Conservation (phyloP, 2,329 filamentous ascomycete genomes). For the Diaporthe destruens region DNA sequence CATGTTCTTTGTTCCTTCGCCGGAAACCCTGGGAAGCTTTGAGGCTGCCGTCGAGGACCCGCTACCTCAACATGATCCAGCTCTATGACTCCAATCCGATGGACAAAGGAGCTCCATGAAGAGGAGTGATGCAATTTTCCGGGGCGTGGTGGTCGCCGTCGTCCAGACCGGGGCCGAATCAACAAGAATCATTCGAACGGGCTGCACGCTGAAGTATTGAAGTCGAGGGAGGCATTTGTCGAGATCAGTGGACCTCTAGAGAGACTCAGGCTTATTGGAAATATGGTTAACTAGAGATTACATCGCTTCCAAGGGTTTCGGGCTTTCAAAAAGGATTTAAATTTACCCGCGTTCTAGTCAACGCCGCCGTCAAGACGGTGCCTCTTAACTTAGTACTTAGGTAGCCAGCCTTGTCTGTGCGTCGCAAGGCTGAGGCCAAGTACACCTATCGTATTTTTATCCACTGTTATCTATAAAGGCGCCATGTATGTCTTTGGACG, state of each 20-base stretch:
- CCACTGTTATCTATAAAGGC: no score
- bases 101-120: neutral
- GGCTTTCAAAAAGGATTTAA: neutral
- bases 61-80: slow-evolving; percentile 10
- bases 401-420: no score
- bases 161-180: neutral
- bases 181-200: no score
- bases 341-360: neutral
- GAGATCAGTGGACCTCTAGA: neutral
- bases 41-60: slow-evolving; percentile 10
- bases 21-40: neutral
- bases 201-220: neutral
- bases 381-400: no score
- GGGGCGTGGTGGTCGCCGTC: neutral
- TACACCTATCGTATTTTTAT: no score
- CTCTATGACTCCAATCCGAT: slow-evolving; percentile 19
- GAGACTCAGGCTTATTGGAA: neutral
- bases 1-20: neutral
- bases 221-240: neutral
- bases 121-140: neutral
- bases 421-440: no score
- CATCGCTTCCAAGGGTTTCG: neutral
- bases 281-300: neutral
- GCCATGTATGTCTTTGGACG: no score
- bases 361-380: no score